A percentile compares a stretch with the other conserved stretches of the same genome.
Conservation (phyloP, 352 stramenopile species). For the Globisporangium nodosum region DNA sequence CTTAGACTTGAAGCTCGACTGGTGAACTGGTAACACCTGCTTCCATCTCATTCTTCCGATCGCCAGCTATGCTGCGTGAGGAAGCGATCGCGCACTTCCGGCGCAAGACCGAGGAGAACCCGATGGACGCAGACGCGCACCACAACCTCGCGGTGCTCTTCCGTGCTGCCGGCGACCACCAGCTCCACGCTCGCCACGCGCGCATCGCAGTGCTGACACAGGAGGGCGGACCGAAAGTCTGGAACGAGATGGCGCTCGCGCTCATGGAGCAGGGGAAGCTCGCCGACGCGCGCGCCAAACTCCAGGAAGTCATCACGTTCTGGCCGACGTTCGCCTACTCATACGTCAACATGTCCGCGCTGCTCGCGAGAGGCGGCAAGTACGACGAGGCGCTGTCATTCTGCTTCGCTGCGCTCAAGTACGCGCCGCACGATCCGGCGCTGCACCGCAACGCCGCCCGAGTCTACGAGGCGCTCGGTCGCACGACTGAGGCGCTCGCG, state of each 20-base stretch:
- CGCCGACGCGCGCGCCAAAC: constrained; percentile 32
- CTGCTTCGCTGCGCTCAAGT: constrained; percentile 29
- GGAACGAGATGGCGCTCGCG: constrained; percentile 55
- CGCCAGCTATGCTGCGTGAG: constrained; percentile 27
- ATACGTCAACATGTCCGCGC: constrained; percentile 53
- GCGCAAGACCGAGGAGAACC: constrained; percentile 42
- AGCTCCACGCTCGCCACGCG: constrained; percentile 33
- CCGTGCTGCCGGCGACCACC: constrained; percentile 33
- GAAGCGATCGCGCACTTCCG: constrained; percentile 65
- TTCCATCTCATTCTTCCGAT: neutral
- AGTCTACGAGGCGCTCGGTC: constrained; percentile 47
- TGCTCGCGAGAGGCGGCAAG: constrained; percentile 33
- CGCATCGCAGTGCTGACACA: constrained; percentile 63
- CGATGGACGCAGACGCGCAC: constrained; percentile 48
- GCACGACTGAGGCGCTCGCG: constrained; percentile 33
- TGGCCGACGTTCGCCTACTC: constrained; percentile 43
- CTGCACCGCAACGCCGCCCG: constrained; percentile 53
- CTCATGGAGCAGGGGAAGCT: constrained; percentile 35
- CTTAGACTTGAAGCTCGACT: neutral
- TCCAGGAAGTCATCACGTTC: constrained; percentile 32
- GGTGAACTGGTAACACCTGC: neutral
- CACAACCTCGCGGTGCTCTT: constrained; percentile 58
- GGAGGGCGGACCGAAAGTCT: constrained; percentile 43
- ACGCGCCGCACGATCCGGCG: constrained; percentile 34
- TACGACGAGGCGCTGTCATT: constrained; percentile 42